Base-by-base conservation (phyloP, 768 basidiomycete genomes). In the Mycena kentingensis region DNA sequence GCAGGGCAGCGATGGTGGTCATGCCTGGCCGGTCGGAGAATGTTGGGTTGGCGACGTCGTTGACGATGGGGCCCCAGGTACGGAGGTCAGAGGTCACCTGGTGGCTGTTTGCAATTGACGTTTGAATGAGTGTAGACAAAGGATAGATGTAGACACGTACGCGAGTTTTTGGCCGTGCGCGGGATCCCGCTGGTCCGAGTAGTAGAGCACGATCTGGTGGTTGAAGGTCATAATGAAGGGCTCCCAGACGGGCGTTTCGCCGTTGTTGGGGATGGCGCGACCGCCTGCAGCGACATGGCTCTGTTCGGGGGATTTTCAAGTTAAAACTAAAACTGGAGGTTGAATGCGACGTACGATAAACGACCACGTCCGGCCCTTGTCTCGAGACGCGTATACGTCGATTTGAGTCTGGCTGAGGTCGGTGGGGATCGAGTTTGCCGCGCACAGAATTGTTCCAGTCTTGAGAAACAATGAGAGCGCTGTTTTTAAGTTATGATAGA, bases 171-270 rank as follows among this genome's bases (percentile, higher is more conserved):
- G 59, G 8, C 62, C 62, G 39, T 58, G 52, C 18, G 25, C 38
- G 27, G 61, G 59, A 47, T 63, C 61, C 7, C 61, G 52, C 35
- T 63, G 61, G 31, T 63, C 61, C 15, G 61, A 63, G 44, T 60
- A 63, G 36, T 49, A 63, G 2, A 63, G 19, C 24, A 60, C 60
- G 24, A 63, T 47, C 29, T 58, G 55, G 37, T 56, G 47, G 36
- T 56, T 45, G 38, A 34, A 55, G 18, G 51, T 52, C 46, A 58
- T 44, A 32, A 63, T 41, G 54, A 57, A 63, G 2, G 60, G 60
- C 38, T 63, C 61, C 61, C 61, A 63, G 5, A 63, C 61, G 11
- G 59, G 59, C 7, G 61, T 60, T 15, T 29, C 29, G 10, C 61
- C 61, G 29, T 63, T 63, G 25, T 52, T 36, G 13, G 61, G 58